Base-by-base conservation (phyloP, 2,329 filamentous ascomycete species). In the Sarocladium kiliense region DNA sequence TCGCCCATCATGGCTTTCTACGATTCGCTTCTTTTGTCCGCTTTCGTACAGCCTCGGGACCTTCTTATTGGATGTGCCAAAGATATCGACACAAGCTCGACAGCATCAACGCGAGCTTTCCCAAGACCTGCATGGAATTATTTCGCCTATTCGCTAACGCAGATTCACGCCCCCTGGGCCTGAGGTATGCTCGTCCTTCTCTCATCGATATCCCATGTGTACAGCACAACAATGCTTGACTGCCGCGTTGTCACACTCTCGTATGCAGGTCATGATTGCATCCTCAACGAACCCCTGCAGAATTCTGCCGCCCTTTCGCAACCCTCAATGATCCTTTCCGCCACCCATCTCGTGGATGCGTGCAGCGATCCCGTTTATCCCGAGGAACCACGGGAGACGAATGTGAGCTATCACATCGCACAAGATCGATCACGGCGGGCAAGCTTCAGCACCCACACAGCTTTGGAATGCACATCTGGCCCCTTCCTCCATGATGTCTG, bases 351-450 rank as follows among this genome's bases (percentile, higher is more conserved):
- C 19, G 21, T 45, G 9, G 16, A 12, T 21, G 26, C 23, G 23
- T 27, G 34, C 36, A 47, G 55, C 41, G 19, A 44, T 44, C 32
- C 37, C 30, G n/a, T 12, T 19, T 14, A 25, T 16, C 36, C 21
- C 26, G 10, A 36, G 26, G 21, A 16, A 49, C 34, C 14, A 23
- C 23, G 26, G 36, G 21, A 25, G 27, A 49, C n/a, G 12, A 18
- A 19, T 37, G 21, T 54, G 56, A 55, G 53, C 42, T 57, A 54
- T 57, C 55, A 57, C 55, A 57, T 57, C 36, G 32, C 44, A 57
- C 55, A 50, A 57, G 51, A 54, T 54, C 49, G 55, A 56, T 56
- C 55, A 44, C 34, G 25, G 37, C 44, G 14, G 34, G 23, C 11
- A 36, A 18, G 30, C 30, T 36, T 11, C 27, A 23, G 16, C 10